A percentile compares a stretch with the other conserved stretches of the same genome.
Evolutionary conservation across 345 rosid species (phyloP).

Genomic region (Hibiscus tridactylites): DNA sequence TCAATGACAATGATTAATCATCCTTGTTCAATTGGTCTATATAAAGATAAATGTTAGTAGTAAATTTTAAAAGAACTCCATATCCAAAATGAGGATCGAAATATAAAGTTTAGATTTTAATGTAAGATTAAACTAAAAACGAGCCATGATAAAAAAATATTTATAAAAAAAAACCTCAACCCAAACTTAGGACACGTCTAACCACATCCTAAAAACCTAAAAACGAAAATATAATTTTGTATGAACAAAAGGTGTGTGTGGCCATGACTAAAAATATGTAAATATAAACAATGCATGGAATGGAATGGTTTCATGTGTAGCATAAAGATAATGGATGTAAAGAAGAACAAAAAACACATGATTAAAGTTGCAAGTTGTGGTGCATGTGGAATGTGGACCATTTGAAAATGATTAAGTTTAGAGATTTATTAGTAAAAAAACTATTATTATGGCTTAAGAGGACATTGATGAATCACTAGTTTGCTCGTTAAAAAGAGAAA

Average conservation of each 20-base stretch:
- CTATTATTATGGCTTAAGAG: slow-evolving; percentile 9
- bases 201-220: neutral
- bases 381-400: neutral
- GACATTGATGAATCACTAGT: neutral
- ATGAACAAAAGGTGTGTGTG: neutral
- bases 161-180: no score
- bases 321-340: neutral
- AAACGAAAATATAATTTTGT: neutral
- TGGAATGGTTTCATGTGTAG: neutral
- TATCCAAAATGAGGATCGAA: no score
- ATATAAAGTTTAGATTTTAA: no score
- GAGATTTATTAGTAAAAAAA: neutral
- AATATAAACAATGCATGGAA: neutral
- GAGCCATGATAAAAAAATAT: no score
- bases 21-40: no score
- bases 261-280: neutral
- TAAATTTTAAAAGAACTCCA: no score
- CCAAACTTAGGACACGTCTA: neutral
- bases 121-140: no score
- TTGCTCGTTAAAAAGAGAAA: no score
- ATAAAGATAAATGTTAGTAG: no score
- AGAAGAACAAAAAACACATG: neutral
- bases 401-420: neutral
- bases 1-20: no score
- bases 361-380: neutral